These are phyloP conservation scores for Xylariaceae sp. DNA, from an alignment of 2,329 filamentous ascomycete species.

Conservation along the genomic window DNA sequence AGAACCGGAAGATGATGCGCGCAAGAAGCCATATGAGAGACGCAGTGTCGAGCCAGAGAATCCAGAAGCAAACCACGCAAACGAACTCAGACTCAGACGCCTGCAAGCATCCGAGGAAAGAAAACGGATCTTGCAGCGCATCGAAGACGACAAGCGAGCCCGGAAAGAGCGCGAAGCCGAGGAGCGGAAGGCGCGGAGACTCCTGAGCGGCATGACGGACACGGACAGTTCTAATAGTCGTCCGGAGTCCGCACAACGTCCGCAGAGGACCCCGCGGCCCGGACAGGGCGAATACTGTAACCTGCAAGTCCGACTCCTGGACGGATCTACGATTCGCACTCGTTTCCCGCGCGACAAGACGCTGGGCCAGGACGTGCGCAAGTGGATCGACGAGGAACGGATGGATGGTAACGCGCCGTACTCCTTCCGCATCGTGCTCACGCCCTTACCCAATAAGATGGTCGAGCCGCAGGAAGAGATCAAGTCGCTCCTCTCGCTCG, in stretches of 20 bases:
- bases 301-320: conserved; percentile 75
- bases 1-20: conserved; percentile 43
- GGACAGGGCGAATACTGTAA: conserved; percentile 41
- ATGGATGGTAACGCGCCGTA: conserved; percentile 60
- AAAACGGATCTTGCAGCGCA: conserved; percentile 65
- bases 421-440: conserved; percentile 77
- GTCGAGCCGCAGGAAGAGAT: conserved; percentile 73
- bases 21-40: conserved; percentile 37
- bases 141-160: conserved; percentile 70
- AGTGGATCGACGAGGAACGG: conserved; percentile 67
- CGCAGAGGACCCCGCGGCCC: conserved; percentile 10
- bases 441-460: conserved; percentile 67
- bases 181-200: conserved; percentile 37
- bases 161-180: conserved; percentile 52
- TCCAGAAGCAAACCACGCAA: conserved; percentile 25
- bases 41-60: conserved; percentile 20
- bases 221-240: background rate
- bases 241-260: conserved; percentile 20
- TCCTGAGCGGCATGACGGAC: conserved; percentile 22
- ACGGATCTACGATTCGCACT: conserved; percentile 72
- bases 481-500: conserved; percentile 61
- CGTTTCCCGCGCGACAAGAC: conserved; percentile 62
- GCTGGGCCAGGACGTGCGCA: conserved; percentile 61
- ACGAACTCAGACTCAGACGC: conserved; percentile 54
- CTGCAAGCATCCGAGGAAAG: conserved; percentile 63